These are phyloP conservation scores for Cladosporium velox DNA, from an alignment of 2,329 filamentous ascomycete species.

Conservation along the genomic window DNA sequence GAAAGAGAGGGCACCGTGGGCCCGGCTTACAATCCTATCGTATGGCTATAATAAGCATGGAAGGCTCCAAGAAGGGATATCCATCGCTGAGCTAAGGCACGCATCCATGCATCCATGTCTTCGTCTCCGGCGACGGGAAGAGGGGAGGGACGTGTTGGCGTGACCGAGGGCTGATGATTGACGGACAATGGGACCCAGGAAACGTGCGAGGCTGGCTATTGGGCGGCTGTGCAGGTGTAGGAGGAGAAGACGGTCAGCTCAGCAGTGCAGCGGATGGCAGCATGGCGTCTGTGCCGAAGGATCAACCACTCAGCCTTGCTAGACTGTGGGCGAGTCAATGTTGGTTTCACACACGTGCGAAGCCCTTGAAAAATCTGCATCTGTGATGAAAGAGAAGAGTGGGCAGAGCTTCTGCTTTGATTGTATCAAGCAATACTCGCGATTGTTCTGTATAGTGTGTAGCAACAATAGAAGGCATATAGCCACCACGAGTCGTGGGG, in stretches of 20 bases:
- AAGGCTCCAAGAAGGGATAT: neutral
- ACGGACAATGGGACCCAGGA: neutral
- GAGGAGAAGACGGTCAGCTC: conserved; percentile 5
- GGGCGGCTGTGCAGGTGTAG: conserved; percentile 8
- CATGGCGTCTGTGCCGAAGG: conserved; percentile 12
- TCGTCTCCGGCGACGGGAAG: neutral
- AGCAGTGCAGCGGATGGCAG: conserved; percentile 12
- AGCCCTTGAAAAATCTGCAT: neutral
- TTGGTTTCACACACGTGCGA: neutral
- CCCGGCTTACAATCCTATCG: neutral
- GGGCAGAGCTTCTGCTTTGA: neutral
- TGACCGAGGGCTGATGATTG: conserved; percentile 1
- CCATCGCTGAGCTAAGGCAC: conserved; percentile 9
- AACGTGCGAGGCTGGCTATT: neutral
- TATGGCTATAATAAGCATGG: conserved; percentile 11
- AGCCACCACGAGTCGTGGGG: neutral
- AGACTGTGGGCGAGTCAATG: neutral
- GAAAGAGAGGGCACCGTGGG: neutral
- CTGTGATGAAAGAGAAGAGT: neutral
- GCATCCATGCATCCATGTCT: conserved; percentile 6
- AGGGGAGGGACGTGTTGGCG: conserved; percentile 2
- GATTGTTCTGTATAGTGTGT: neutral
- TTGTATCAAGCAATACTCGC: neutral
- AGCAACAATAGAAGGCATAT: neutral
- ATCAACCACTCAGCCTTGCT: conserved; percentile 12